Evolutionary conservation across 805 yeast genomes (phyloP).

Genomic region (Hanseniaspora guilliermondii): DNA sequence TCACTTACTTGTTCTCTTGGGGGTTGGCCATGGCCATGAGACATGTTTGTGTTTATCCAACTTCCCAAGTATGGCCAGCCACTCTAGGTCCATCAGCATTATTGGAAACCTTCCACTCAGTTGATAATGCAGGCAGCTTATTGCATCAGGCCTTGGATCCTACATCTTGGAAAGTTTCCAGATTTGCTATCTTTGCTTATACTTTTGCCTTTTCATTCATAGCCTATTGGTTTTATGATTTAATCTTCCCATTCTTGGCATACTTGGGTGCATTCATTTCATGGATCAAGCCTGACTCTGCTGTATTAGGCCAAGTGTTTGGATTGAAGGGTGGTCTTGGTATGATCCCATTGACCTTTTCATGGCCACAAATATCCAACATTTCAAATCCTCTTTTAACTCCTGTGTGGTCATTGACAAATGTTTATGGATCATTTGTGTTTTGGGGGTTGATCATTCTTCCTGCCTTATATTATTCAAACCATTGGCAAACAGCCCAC

Average conservation of each 20-base stretch:
- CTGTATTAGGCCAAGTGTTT: constrained; percentile 50
- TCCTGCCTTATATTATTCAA: constrained; percentile 43
- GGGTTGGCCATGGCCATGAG: constrained; percentile 54
- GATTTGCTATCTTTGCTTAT: constrained; percentile 37
- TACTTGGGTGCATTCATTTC: constrained; percentile 46
- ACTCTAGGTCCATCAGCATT: constrained; percentile 40
- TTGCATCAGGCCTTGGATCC: constrained; percentile 15
- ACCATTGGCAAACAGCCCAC: constrained; percentile 47
- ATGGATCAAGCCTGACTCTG: constrained; percentile 52
- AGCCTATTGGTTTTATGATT: constrained; percentile 53
- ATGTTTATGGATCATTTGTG: constrained; percentile 37
- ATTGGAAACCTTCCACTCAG: constrained; percentile 17
- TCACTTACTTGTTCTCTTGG: constrained; percentile 55
- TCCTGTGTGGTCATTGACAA: constrained; percentile 39
- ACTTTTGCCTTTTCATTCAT: constrained; percentile 32
- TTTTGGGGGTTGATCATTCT: constrained; percentile 36
- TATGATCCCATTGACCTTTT: constrained; percentile 52
- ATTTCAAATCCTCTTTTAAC: constrained; percentile 54
- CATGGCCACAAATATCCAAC: constrained; percentile 52
- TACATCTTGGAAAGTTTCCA: constrained; percentile 48
- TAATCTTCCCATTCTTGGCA: constrained; percentile 45
- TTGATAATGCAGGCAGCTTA: constrained; percentile 11
- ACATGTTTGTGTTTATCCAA: constrained; percentile 48
- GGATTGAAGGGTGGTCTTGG: constrained; percentile 55
- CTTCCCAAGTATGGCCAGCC: constrained; percentile 61